Conservation (phyloP, 352 stramenopile genomes). For the Phytophthora idaei region DNA sequence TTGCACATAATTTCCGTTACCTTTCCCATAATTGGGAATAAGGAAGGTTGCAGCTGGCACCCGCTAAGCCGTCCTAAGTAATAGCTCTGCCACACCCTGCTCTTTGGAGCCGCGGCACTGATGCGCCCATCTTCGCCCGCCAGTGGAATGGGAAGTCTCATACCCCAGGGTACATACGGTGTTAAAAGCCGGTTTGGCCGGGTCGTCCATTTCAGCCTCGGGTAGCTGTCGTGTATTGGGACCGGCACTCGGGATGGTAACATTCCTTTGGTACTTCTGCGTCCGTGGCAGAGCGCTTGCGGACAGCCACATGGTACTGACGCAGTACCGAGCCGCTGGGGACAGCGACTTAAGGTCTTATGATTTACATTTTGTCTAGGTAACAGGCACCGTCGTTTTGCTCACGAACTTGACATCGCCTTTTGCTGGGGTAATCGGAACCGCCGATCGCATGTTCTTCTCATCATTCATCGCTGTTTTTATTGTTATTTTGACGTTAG, state of each 20-base stretch:
- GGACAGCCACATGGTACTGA: neutral
- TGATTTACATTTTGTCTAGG: too few species aligned
- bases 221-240: neutral
- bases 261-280: neutral
- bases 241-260: neutral
- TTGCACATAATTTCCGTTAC: conserved; percentile 2
- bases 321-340: neutral
- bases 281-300: neutral
- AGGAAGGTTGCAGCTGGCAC: neutral
- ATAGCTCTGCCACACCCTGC: too few species aligned
- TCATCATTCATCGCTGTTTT: neutral
- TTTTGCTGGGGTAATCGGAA: neutral
- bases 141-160: neutral
- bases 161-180: too few species aligned
- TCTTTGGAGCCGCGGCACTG: too few species aligned
- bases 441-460: neutral
- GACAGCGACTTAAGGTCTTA: neutral
- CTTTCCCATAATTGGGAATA: neutral
- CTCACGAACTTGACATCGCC: too few species aligned
- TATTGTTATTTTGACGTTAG: neutral
- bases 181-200: neutral
- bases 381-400: too few species aligned
- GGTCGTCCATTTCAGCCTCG: neutral
- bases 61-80: too few species aligned
- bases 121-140: neutral